A percentile compares a stretch with the other conserved stretches of the same genome.
Conservation (phyloP, 2,329 filamentous ascomycete genomes). For the Arthrobotrys megalospora region DNA sequence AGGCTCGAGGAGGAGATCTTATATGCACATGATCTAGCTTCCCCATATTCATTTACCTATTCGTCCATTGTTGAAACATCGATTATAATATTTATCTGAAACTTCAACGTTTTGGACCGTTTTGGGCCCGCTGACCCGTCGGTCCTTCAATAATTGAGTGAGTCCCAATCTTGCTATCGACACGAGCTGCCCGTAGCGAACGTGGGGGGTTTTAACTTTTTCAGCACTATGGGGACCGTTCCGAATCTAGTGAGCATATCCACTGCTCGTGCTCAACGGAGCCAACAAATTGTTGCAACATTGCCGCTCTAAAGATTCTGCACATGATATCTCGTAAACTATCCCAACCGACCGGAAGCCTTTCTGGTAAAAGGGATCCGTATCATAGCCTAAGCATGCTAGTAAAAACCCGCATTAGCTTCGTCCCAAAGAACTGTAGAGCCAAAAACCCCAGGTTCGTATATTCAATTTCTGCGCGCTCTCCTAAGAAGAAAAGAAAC, state of each 20-base stretch:
- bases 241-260: conserved; percentile 25
- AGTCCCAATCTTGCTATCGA: conserved; percentile 5
- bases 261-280: conserved; percentile 26
- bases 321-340: conserved; percentile 34
- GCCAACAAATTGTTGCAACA: conserved; percentile 4
- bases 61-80: conserved; percentile 26
- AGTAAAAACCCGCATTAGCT: conserved; percentile 25
- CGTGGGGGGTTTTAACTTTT: conserved; percentile 27
- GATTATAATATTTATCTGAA: conserved; percentile 28
- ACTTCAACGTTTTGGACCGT: conserved; percentile 45
- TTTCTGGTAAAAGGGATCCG: conserved; percentile 4
- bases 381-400: conserved; percentile 27
- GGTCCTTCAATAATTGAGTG: conserved; percentile 33
- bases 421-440: conserved; percentile 17
- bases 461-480: neutral
- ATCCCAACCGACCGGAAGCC: conserved; percentile 41
- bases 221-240: neutral
- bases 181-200: conserved; percentile 27
- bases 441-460: neutral
- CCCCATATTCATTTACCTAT: conserved; percentile 1
- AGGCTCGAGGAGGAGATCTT: neutral
- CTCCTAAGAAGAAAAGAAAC: conserved; percentile 6
- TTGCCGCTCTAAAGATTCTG: conserved; percentile 26
- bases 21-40: conserved; percentile 36
- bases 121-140: conserved; percentile 19